Evolutionary conservation across 1,284 basidiomycete genomes (phyloP), one percentile per base, ranked within the genome.

Genomic region (Thelephora terrestris): DNA sequence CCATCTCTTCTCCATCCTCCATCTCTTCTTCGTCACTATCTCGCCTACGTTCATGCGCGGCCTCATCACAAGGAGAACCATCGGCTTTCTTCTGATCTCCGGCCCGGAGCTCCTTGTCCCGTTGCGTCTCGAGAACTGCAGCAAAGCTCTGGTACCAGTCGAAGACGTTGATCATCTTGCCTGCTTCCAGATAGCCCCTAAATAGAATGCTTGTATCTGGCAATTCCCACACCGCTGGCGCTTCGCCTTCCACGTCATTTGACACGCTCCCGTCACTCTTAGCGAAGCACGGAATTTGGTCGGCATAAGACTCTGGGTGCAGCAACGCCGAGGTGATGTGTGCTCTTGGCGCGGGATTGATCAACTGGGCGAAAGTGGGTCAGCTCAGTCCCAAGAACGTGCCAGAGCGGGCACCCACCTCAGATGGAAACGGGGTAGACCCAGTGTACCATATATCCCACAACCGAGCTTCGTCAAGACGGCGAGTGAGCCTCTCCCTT

Each of bases 141-240:
- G 73, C 70, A 59, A 89, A 90, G 14, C 80, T 73, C 54, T 83
- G 78, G 58, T 78, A 88, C 85, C 85, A 88, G 61, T 90, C 86
- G 58, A 83, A 86, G 2, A 86, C 73, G 57, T 90, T 90, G 63
- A 90, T 75, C 74, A 84, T 76, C 61, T 74, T 78, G 40, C 85
- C 85, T 43, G 82, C 82, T 54, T 88, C 81, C 47, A 81, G 67
- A 63, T 87, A 89, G 17, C 84, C 71, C 39, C 68, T 66, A 64
- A 88, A 87, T n/a, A 88, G 66, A 48, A 89, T 81, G 53, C 74
- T 78, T 5, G 76, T 80, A 56, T 90, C 86, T 0, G 83, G 79
- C 46, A 80, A 68, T 50, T 72, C 67, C 67, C 70, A 75, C 5
- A 78, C 59, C n/a, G 29, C 52, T 36, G 52, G 57, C 35, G 53